phyloP scores from a whole-genome alignment of 371 early-diverging fungal species.

The Mycotypha africana region DNA sequence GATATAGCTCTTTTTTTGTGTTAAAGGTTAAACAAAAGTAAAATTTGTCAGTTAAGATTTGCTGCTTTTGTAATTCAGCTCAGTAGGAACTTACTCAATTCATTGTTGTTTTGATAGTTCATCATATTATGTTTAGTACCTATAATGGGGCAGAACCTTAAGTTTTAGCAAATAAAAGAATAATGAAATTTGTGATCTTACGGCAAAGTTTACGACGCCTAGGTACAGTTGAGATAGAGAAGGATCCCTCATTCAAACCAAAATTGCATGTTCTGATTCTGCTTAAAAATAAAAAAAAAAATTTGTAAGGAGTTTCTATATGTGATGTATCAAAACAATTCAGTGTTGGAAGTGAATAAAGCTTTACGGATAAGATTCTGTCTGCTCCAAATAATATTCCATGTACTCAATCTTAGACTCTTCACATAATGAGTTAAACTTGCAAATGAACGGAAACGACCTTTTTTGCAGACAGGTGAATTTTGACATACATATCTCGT shows the following conservation, averaged over 20 bases:
- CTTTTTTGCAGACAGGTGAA: conserved; percentile 22
- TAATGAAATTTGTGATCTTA: neutral
- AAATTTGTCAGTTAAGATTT: neutral
- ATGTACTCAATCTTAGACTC: conserved; percentile 11
- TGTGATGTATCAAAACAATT: no score
- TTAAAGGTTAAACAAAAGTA: neutral
- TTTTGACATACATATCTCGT: conserved; percentile 23
- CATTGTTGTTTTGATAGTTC: conserved; percentile 3
- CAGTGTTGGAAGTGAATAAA: neutral
- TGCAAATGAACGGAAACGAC: conserved; percentile 6
- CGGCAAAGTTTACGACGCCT: conserved; percentile 11
- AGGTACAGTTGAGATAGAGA: neutral
- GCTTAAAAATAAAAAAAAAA: neutral
- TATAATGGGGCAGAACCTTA: no score
- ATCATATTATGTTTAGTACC: conserved; percentile 4
- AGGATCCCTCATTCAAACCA: neutral
- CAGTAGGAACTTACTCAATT: neutral
- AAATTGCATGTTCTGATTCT: conserved; percentile 11
- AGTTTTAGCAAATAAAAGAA: neutral
- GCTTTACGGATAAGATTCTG: conserved; percentile 29
- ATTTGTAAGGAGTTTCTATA: no score
- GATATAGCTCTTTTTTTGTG: neutral
- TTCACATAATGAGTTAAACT: conserved; percentile 12
- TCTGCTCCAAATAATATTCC: conserved; percentile 21
- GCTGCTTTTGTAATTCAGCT: neutral